These are phyloP conservation scores for Fomitopsis pinicola DNA, from an alignment of 1,284 basidiomycete species.

Conservation along the genomic window DNA sequence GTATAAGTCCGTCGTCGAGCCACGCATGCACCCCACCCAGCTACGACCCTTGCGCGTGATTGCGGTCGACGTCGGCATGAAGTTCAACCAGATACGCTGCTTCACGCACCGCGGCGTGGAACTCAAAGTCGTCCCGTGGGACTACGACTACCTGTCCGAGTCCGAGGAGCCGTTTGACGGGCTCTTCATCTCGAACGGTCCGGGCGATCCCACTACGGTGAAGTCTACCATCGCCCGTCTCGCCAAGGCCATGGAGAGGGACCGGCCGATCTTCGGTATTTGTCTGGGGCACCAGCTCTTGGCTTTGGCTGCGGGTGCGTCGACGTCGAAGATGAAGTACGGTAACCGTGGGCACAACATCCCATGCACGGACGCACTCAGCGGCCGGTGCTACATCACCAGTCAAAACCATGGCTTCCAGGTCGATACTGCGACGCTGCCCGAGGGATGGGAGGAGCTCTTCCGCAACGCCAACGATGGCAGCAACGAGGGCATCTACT, in stretches of 20 bases:
- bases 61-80: constrained; percentile 98
- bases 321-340: constrained; percentile 98
- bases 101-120: constrained; percentile 93
- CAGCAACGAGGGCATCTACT: constrained; percentile 98
- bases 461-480: constrained; percentile 97
- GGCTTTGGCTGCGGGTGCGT: constrained; percentile 91
- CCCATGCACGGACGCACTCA: constrained; percentile 92
- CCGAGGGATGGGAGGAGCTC: constrained; percentile 87
- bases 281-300: constrained; percentile 98
- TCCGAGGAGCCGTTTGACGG: constrained; percentile 86
- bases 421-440: constrained; percentile 82
- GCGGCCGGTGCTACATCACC: constrained; percentile 97
- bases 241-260: constrained; percentile 67
- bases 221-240: constrained; percentile 73
- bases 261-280: constrained; percentile 95
- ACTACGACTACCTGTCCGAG: constrained; percentile 85
- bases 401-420: constrained; percentile 99
- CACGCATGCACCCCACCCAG: constrained; percentile 72
- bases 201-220: constrained; percentile 92
- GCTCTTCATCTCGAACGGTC: constrained; percentile 97
- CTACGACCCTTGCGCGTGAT: constrained; percentile 81
- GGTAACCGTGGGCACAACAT: constrained; percentile 99
- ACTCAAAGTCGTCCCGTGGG: constrained; percentile 97
- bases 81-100: constrained; percentile 98
- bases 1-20: constrained; percentile 58